A percentile compares a stretch with the other conserved stretches of the same genome.
phyloP scores from a whole-genome alignment of 1,284 basidiomycete genomes.

The Leccinum cinnamomeum region DNA sequence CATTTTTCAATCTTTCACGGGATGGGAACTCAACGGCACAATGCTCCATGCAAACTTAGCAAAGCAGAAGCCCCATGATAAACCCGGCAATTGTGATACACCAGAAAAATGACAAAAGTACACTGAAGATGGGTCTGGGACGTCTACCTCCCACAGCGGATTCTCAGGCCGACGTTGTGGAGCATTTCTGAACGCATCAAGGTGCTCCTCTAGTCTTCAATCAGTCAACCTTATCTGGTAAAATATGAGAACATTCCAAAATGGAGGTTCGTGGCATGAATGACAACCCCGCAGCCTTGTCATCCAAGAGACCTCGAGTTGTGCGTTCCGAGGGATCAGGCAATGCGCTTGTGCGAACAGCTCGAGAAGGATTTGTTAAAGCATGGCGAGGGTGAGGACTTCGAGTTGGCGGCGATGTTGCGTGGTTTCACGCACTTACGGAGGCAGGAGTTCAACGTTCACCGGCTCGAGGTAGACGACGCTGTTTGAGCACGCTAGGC shows the following conservation, averaged over 20 bases:
- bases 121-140: background rate
- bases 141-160: background rate
- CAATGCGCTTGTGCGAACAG: background rate
- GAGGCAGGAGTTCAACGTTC: too few relatives aligned
- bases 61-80: too few relatives aligned
- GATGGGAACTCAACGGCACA: too few relatives aligned
- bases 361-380: background rate
- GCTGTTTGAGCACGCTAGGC: too few relatives aligned
- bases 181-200: background rate
- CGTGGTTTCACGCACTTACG: too few relatives aligned
- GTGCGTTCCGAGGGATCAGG: background rate
- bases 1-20: too few relatives aligned
- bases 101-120: too few relatives aligned
- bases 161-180: background rate
- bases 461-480: too few relatives aligned
- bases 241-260: background rate
- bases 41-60: too few relatives aligned
- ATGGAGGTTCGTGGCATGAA: background rate
- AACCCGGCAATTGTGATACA: too few relatives aligned
- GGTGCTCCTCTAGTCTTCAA: background rate
- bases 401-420: background rate
- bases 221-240: background rate
- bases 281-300: background rate
- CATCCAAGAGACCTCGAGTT: background rate
- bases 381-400: background rate